Evolutionary conservation across 2,329 filamentous ascomycete genomes (phyloP), one percentile per base, ranked within the genome.

Genomic region (Clarireedia monteithiana): DNA sequence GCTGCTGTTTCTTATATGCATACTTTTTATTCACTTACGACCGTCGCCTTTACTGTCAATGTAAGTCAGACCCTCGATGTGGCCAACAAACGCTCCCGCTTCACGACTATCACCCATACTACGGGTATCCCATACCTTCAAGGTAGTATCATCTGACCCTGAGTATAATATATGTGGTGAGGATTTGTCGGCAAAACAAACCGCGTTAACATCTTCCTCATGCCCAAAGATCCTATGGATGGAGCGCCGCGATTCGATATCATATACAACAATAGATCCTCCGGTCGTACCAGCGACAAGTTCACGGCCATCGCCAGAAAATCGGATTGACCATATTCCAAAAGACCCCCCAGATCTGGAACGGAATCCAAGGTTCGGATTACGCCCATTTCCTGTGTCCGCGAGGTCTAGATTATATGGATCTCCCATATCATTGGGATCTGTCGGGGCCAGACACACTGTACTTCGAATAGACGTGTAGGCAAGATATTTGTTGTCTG

Each of bases 121-220:
- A 74, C 94, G 82, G 48, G 92, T 82, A 68, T 99, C 94, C 94
- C 94, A 99, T 2, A 99, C 90, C 67, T 96, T 95, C 65, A 97
- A 81, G 0, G 90, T 95, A 2, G 88, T 86, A 68, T 99, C 94
- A 67, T 99, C 94, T 0, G 91, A 96, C 20, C 94, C 94, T 0
- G 91, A 96, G 72, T 96, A 97, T 2, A 99, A 77, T 59, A 97
- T 92, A 68, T 99, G 91, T 1, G 94, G 92, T 0, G 89, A 95
- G 30, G 82, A 81, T 59, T 84, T 85, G 71, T 97, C 91, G 1
- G 91, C 94, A 66, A 95, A 97, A 71, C 91, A 96, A 0, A 99
- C 94, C 4, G 94, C 94, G 65, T 97, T 99, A 54, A 97, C 92
- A 69, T 99, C 91, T 63, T 95, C 83, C 4, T 82, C 75, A 67